A percentile compares a stretch with the other conserved stretches of the same genome.
Conservation (phyloP, 768 basidiomycete species). For the Neoboletus brunneissimus region DNA sequence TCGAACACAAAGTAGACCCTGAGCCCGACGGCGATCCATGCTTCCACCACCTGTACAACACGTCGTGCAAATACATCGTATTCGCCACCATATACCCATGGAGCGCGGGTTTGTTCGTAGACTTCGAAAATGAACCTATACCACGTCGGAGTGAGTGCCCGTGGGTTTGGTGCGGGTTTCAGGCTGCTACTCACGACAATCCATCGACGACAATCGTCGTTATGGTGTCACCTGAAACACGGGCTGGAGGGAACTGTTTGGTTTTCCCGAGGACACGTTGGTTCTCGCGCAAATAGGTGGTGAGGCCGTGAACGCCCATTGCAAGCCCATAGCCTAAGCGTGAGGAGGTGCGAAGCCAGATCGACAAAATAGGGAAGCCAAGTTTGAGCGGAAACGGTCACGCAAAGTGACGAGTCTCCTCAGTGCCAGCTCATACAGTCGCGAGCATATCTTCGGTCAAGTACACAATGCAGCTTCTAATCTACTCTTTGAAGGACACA, state of each 20-base stretch:
- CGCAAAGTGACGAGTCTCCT: background rate
- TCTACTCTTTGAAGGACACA: constrained; percentile 1
- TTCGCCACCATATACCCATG: constrained; percentile 89
- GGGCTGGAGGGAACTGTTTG: constrained; percentile 26
- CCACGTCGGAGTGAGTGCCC: constrained; percentile 7
- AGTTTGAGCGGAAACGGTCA: background rate
- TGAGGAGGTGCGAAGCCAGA: background rate
- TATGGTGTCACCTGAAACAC: constrained; percentile 7
- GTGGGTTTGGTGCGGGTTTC: background rate
- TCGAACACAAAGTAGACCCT: constrained; percentile 78
- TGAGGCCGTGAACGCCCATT: constrained; percentile 54
- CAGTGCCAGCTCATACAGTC: background rate
- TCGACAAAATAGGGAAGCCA: constrained; percentile 1
- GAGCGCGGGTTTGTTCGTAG: constrained; percentile 54
- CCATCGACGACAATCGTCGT: constrained; percentile 73
- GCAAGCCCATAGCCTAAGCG: constrained; percentile 17
- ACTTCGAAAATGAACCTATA: constrained; percentile 74
- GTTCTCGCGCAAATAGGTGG: constrained; percentile 50
- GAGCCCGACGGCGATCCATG: constrained; percentile 69
- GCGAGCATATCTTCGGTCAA: background rate
- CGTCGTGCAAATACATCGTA: constrained; percentile 54
- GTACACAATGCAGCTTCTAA: background rate
- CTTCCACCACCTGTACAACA: constrained; percentile 50
- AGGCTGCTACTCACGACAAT: constrained; percentile 69
- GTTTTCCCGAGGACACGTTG: constrained; percentile 38